Evolutionary conservation across 192 early-diverging fungal species (phyloP).

Genomic region (Ambispora gerdemannii): DNA sequence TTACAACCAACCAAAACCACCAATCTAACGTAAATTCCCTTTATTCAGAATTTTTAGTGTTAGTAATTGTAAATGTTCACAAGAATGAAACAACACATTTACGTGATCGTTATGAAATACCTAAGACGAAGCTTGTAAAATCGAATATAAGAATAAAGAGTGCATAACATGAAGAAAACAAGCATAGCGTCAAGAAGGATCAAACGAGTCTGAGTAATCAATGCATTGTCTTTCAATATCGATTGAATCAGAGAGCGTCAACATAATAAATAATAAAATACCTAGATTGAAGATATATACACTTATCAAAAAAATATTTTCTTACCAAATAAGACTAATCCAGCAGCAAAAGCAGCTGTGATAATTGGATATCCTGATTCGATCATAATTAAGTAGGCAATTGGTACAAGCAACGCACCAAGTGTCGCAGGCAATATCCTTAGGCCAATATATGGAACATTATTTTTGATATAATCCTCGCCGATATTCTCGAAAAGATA

Average conservation of each 20-base stretch:
- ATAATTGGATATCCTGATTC: slow-evolving; percentile 79
- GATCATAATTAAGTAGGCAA: slow-evolving; percentile 82
- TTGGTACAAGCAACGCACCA: slow-evolving; percentile 70
- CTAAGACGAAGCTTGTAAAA: slow-evolving; percentile 73
- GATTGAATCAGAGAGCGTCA: background rate
- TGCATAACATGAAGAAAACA: slow-evolving; percentile 82
- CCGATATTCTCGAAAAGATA: slow-evolving; percentile 95
- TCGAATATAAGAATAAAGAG: slow-evolving; percentile 82
- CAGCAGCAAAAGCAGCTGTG: slow-evolving; percentile 69
- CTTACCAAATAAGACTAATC: slow-evolving; percentile 82
- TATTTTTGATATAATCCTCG: slow-evolving; percentile 81
- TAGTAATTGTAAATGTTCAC: no score
- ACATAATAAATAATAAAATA: background rate
- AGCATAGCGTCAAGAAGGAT: slow-evolving; percentile 94
- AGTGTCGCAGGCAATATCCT: slow-evolving; percentile 76
- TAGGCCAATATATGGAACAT: slow-evolving; percentile 86
- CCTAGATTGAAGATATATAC: background rate
- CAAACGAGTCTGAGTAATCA: slow-evolving; percentile 87
- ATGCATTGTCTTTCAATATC: slow-evolving; percentile 68
- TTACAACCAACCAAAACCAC: slow-evolving; percentile 83
- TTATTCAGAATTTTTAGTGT: no score
- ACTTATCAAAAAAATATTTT: background rate
- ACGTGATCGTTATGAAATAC: no score
- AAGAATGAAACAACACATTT: no score
- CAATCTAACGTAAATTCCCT: slow-evolving; percentile 72